These are phyloP conservation scores for Amniculicola lignicola DNA, from an alignment of 495 filamentous ascomycete species.

Conservation along the genomic window DNA sequence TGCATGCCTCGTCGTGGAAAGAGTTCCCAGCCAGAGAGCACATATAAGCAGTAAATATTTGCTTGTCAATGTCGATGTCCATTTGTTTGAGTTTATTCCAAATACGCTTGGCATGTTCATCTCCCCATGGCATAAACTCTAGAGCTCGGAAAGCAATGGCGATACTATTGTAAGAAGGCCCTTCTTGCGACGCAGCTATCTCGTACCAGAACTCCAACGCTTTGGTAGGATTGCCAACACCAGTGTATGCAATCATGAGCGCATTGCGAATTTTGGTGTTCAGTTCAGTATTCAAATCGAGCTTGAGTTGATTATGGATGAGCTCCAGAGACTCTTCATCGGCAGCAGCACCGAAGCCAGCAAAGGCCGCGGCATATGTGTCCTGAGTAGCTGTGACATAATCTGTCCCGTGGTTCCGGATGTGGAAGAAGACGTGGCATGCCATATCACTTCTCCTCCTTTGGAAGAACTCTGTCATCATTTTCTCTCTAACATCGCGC, in stretches of 20 bases:
- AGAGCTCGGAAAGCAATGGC: conserved; percentile 75
- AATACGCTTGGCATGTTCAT: conserved; percentile 63
- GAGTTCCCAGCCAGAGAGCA: conserved; percentile 69
- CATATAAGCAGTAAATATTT: conserved; percentile 70
- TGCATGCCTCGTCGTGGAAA: conserved; percentile 57
- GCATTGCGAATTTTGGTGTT: conserved; percentile 74
- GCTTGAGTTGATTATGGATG: conserved; percentile 87
- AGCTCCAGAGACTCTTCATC: conserved; percentile 65
- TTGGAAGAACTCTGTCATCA: conserved; percentile 83
- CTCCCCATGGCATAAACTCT: conserved; percentile 59
- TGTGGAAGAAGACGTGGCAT: conserved; percentile 79
- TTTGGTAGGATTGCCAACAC: conserved; percentile 58
- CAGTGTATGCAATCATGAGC: conserved; percentile 79
- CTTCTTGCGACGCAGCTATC: conserved; percentile 72
- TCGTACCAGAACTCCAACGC: conserved; percentile 78
- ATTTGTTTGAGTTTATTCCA: conserved; percentile 70
- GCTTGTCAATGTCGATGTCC: conserved; percentile 69
- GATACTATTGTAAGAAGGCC: conserved; percentile 75
- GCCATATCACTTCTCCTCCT: conserved; percentile 77
- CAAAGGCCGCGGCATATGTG: conserved; percentile 73
- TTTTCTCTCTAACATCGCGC: conserved; percentile 55
- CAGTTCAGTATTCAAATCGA: conserved; percentile 74
- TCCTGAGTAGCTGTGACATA: conserved; percentile 61
- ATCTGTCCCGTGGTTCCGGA: conserved; percentile 63
- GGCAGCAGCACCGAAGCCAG: conserved; percentile 64